Percentiles rank a stretch among this genome's conserved stretches.
Conservation (phyloP, 1,139 yeast genomes). For the Waltiozyma sp. region DNA sequence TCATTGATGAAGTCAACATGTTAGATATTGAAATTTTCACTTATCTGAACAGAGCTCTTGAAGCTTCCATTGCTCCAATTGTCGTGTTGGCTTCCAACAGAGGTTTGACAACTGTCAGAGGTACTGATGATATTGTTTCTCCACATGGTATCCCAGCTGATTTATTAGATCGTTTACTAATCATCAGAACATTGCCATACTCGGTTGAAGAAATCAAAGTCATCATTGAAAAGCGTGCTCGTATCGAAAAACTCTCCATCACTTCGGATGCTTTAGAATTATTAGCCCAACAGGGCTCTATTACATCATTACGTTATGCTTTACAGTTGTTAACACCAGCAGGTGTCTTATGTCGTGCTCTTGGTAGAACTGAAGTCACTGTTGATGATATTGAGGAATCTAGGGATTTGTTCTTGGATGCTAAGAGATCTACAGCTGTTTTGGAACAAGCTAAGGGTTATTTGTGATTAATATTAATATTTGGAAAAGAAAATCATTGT, state of each 20-base stretch:
- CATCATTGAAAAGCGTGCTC: constrained; percentile 73
- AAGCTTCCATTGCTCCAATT: constrained; percentile 84
- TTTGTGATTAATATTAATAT: constrained; percentile 6
- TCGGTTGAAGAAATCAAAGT: constrained; percentile 70
- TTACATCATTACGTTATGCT: constrained; percentile 81
- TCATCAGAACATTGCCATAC: constrained; percentile 86
- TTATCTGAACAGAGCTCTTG: constrained; percentile 85
- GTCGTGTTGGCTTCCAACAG: constrained; percentile 93
- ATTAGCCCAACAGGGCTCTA: constrained; percentile 60
- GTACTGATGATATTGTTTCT: constrained; percentile 78
- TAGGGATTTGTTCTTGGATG: constrained; percentile 75
- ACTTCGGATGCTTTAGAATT: constrained; percentile 58
- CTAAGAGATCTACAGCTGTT: constrained; percentile 72
- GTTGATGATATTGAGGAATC: constrained; percentile 78
- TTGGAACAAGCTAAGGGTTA: constrained; percentile 33
- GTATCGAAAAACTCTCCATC: constrained; percentile 59
- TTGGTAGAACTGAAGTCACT: constrained; percentile 61
- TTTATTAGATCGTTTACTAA: constrained; percentile 78
- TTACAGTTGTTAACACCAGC: constrained; percentile 87
- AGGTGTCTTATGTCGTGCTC: constrained; percentile 66
- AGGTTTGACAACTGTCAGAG: constrained; percentile 85
- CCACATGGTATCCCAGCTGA: constrained; percentile 98
- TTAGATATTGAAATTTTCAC: constrained; percentile 93
- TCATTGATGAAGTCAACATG: constrained; percentile 97
- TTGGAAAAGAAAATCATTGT: background rate